Base-by-base conservation (phyloP, 257 asterid genomes). In the Solanum verrucosum region DNA sequence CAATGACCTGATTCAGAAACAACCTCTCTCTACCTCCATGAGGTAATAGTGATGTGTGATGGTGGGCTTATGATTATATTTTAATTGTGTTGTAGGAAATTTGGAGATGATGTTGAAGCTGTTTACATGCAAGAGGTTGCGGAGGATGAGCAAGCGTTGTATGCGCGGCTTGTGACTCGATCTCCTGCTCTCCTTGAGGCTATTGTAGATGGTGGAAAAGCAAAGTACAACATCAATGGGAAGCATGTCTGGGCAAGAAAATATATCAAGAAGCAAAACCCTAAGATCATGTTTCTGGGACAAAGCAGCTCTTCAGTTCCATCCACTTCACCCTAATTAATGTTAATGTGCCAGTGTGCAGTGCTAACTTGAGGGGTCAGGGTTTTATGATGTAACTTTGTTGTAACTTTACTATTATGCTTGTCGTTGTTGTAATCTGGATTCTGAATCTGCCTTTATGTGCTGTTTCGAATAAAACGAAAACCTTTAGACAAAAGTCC, bases 201-300 rank as follows among this genome's bases (percentile, higher is more conserved):
- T 12, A 92, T 95, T 21, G 93, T 91, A 1, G 90, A 88, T 23
- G 94, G 93, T 9, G 92, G 91, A 85, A 94, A 87, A 86, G 94
- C 96, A 0, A 95, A 94, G 89, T 96, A 92, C 82, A 84, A 91
- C 38, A 96, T 96, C 25, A 93, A 93, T n/a, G 97, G 98, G 9
- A 96, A 96, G 89, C 98, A 96, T 83, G 98, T 95, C 1, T 94
- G 98, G 94, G 98, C 98, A 0, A 87, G 98, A 71, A 95, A 93
- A 40, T 94, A 92, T 44, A 92, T 93, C 33, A 95, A 72, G 40
- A 87, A 87, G 25, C 81, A 65, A 72, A 73, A 74, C 35, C 23
- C 89, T 25, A 87, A 87, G 40, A 29, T 35, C 6, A 18, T 33
- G 23, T 40, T 40, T 77, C 38, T 13, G 38, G 84, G 84, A 79